These are phyloP conservation scores for Euptelea pleiosperma DNA, from an alignment of 164 flowering plant genomes.

Conservation along the genomic window DNA sequence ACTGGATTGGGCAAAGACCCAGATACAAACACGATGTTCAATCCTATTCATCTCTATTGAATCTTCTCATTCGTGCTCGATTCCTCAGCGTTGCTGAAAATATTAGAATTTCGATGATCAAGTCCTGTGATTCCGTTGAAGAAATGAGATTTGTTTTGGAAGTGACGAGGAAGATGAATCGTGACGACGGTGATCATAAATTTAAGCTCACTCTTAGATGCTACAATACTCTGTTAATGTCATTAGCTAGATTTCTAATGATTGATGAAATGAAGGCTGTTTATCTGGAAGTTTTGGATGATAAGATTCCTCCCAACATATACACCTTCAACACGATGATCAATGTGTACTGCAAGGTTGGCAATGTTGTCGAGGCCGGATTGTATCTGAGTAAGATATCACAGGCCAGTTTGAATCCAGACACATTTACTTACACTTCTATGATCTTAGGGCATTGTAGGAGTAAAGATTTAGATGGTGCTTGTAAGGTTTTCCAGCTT, in stretches of 20 bases:
- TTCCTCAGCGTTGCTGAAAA: constrained; percentile 38
- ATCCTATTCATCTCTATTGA: constrained; percentile 41
- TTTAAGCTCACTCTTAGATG: constrained; percentile 49
- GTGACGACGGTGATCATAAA: constrained; percentile 9
- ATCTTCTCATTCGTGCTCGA: constrained; percentile 37
- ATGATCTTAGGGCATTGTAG: constrained; percentile 72
- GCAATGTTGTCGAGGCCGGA: constrained; percentile 51
- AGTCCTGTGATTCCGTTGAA: constrained; percentile 34
- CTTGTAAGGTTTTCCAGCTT: constrained; percentile 37
- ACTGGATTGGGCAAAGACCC: constrained; percentile 42
- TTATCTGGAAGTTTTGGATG: constrained; percentile 48
- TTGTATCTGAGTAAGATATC: constrained; percentile 56
- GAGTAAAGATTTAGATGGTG: constrained; percentile 52
- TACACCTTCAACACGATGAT: constrained; percentile 70
- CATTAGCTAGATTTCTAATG: constrained; percentile 48
- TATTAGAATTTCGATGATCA: constrained; percentile 52
- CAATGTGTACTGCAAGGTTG: constrained; percentile 66
- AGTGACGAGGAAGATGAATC: constrained; percentile 35
- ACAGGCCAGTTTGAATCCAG: constrained; percentile 59
- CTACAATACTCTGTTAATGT: constrained; percentile 55
- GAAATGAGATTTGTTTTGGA: constrained; percentile 42
- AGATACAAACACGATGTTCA: constrained; percentile 47
- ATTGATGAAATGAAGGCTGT: constrained; percentile 57
- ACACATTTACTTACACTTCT: constrained; percentile 67
- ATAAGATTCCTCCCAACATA: constrained; percentile 50